Base-by-base conservation (phyloP, 2,329 filamentous ascomycete species). In the Colletotrichum sp. region DNA sequence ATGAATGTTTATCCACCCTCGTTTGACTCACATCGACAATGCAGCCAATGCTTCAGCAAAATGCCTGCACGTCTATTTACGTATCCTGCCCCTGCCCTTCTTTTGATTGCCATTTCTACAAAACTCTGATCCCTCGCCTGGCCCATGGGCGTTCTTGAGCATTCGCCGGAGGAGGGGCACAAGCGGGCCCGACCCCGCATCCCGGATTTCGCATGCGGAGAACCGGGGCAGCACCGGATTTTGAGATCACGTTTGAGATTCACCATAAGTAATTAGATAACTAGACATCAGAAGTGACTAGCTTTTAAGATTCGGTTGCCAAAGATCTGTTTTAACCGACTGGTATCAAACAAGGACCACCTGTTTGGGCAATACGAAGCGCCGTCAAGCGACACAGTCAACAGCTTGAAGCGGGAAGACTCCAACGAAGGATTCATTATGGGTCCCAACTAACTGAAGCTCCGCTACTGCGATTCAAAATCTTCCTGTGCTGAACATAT, bases 1-100 rank as follows among this genome's bases (percentile, higher is more conserved):
- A 49, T 49, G 44, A 49, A 49, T 49, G 44, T 49, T 49, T 49
- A n/a, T 49, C 44, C 44, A 49, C 44, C 44, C 1, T 0, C 44
- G 18, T 12, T 49, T 49, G 44, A 49, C 44, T 49, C 18, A 49
- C 44, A 49, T n/a, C 10, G 1, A 49, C 18, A 6, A 21, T 49
- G 18, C 44, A 49, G 44, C 44, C 18, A 49, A 21, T 49, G 0
- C 44, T 49, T 0, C 0, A 49, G 0, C 9, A 12, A 6, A 0
- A 49, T n/a, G 9, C 9, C n/a, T n/a, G n/a, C n/a, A n/a, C n/a
- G n/a, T n/a, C n/a, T n/a, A n/a, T n/a, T n/a, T n/a, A n/a, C n/a
- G n/a, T n/a, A n/a, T 49, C 9, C 18, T 49, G 39, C 9, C 9
- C 0, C 44, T n/a, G 0, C 0, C 9, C 39, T 7, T 1, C 44